Conservation (phyloP, 2,329 filamentous ascomycete species). For the Lizonia empirigonia region DNA sequence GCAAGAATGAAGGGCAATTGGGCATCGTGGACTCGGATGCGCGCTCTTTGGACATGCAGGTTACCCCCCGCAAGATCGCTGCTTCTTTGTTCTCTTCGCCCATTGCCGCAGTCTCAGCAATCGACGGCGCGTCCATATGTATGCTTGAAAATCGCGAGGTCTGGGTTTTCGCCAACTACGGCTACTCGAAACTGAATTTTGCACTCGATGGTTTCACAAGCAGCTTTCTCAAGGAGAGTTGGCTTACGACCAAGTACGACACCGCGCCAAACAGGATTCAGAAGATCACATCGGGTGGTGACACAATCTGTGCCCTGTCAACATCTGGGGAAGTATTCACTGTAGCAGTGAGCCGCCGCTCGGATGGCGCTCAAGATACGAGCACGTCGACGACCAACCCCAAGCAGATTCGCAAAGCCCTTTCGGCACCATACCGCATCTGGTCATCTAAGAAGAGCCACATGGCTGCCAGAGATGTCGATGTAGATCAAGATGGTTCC, state of each 20-base stretch:
- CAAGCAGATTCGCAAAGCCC: constrained; percentile 81
- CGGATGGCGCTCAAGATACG: constrained; percentile 62
- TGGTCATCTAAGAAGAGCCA: constrained; percentile 88
- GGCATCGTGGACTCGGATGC: constrained; percentile 95
- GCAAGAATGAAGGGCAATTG: constrained; percentile 92
- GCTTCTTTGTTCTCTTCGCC: constrained; percentile 76
- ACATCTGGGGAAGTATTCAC: constrained; percentile 87
- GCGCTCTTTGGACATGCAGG: constrained; percentile 83
- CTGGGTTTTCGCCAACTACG: constrained; percentile 93
- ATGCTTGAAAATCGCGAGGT: constrained; percentile 87
- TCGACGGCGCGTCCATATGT: constrained; percentile 86
- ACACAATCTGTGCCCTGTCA: constrained; percentile 89
- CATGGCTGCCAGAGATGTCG: constrained; percentile 84
- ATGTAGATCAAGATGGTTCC: constrained; percentile 88
- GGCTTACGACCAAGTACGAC: constrained; percentile 69
- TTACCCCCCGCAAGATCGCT: constrained; percentile 82
- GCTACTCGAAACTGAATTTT: constrained; percentile 89
- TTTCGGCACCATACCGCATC: constrained; percentile 78
- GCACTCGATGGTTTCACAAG: constrained; percentile 76
- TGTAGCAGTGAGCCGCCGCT: constrained; percentile 72
- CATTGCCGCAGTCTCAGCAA: constrained; percentile 82
- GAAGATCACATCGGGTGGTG: constrained; percentile 81
- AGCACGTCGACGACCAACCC: constrained; percentile 87
- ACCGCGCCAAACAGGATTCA: constrained; percentile 69
- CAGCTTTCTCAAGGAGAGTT: constrained; percentile 69